Base-by-base conservation (phyloP, 2,329 filamentous ascomycete species). In the Westerdykella sp. region DNA sequence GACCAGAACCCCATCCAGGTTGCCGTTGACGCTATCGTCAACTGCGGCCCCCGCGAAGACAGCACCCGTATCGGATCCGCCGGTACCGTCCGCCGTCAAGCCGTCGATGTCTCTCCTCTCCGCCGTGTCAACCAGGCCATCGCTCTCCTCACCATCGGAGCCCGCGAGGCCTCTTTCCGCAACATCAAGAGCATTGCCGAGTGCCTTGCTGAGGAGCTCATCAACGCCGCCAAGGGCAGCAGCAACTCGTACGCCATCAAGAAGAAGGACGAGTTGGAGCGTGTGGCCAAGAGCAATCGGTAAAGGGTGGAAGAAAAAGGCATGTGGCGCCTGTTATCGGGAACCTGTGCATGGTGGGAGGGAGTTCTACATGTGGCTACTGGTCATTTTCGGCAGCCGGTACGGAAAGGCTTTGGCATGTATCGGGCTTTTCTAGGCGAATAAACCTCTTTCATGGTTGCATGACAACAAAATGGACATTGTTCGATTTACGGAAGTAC, bases 241-340 rank as follows among this genome's bases (percentile, higher is more conserved):
- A 94, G 87, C 79, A 98, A 98, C 89, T 96, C 90, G 63, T 98
- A 97, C 75, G 93, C 94, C 69, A 98, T 98, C 85, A 98, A 98
- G 89, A 98, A 98, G 89, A 98, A 98, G 91, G 93, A 98, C 76
- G 94, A 98, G 86, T 78, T 98, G 79, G 93, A 98, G 86, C 93
- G 93, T 93, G 93, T 98, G 68, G 93, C 93, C 78, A 98, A 98
- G 88, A 88, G 83, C 83, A 98, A 98, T 85, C 87, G 93, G 85
- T 98, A 97, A 90, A 90, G 50, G 51, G 53, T 48, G 39, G 43
- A 42, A 48, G 41, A 49, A 48, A 51, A 47, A 41, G 34, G 36
- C 39, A 41, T 42, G 42, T 46, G 45, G 49, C 41, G 44, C 37
- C 48, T 44, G 44, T 35, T 40, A 42, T 42, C 36, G 28, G 53